A percentile compares a stretch with the other conserved stretches of the same genome.
These are phyloP conservation scores for Russula ochroleuca DNA, from an alignment of 768 basidiomycete genomes.

Conservation along the genomic window DNA sequence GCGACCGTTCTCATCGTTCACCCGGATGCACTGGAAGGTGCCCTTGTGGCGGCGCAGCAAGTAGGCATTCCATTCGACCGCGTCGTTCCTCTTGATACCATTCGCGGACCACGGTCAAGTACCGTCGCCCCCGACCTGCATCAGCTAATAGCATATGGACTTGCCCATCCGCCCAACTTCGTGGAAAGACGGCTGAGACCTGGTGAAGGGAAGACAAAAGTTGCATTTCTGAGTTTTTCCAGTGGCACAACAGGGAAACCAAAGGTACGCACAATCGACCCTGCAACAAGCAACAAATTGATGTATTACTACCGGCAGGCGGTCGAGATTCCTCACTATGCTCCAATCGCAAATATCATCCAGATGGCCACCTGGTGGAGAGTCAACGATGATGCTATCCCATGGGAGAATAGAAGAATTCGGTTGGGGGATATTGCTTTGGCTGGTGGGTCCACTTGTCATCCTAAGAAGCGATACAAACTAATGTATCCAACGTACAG, in stretches of 20 bases:
- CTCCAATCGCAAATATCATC: slow-evolving; percentile 52
- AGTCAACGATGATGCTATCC: slow-evolving; percentile 34
- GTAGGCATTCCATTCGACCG: slow-evolving; percentile 34
- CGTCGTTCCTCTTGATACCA: slow-evolving; percentile 31
- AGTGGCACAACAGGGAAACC: slow-evolving; percentile 68
- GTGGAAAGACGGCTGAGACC: slow-evolving; percentile 44
- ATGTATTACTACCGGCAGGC: slow-evolving; percentile 40
- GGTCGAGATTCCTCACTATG: slow-evolving; percentile 58
- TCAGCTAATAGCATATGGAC: slow-evolving; percentile 45
- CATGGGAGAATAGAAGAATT: slow-evolving; percentile 40
- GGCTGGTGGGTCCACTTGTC: slow-evolving; percentile 41
- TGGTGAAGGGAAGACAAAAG: slow-evolving; percentile 56
- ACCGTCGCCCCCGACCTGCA: slow-evolving; percentile 37
- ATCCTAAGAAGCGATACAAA: neutral
- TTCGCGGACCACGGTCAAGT: neutral
- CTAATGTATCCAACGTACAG: slow-evolving; percentile 23
- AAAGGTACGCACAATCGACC: slow-evolving; percentile 26
- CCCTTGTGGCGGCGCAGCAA: slow-evolving; percentile 33
- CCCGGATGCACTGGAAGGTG: slow-evolving; percentile 31
- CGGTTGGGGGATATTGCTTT: slow-evolving; percentile 54
- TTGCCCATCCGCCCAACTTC: slow-evolving; percentile 38
- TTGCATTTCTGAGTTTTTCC: slow-evolving; percentile 69
- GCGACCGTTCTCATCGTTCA: slow-evolving; percentile 34
- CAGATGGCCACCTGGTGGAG: slow-evolving; percentile 28
- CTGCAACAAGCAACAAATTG: slow-evolving; percentile 36